A percentile compares a stretch with the other conserved stretches of the same genome.
These are phyloP conservation scores for Metschnikowia cubensis DNA, from an alignment of 805 yeast species.

Conservation along the genomic window DNA sequence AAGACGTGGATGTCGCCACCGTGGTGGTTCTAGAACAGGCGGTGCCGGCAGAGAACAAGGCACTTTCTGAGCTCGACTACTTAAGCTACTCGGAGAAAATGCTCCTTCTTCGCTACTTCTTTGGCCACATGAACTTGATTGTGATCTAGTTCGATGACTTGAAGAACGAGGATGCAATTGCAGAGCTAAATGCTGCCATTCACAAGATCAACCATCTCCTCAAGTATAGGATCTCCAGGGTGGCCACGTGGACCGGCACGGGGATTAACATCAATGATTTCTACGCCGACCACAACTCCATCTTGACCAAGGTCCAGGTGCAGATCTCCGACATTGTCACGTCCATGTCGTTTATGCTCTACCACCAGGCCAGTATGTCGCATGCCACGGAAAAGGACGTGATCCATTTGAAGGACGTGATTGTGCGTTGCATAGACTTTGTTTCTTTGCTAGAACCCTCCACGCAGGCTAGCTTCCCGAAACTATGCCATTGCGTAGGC, in stretches of 20 bases:
- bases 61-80: constrained; percentile 19
- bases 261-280: constrained; percentile 19
- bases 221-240: constrained; percentile 31
- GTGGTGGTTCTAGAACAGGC: constrained; percentile 24
- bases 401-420: constrained; percentile 21
- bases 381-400: constrained; percentile 20
- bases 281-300: constrained; percentile 5
- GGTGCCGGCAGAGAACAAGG: neutral
- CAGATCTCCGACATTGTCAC: constrained; percentile 24
- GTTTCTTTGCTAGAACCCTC: constrained; percentile 23
- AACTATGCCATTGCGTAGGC: constrained; percentile 42
- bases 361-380: constrained; percentile 24
- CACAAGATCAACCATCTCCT: constrained; percentile 23
- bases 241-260: constrained; percentile 44
- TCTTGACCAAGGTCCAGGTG: constrained; percentile 6
- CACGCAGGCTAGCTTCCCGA: constrained; percentile 22
- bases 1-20: constrained; percentile 31
- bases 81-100: constrained; percentile 26
- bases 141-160: constrained; percentile 17
- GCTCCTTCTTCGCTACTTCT: constrained; percentile 33
- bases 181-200: constrained; percentile 20
- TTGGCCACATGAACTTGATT: constrained; percentile 35
- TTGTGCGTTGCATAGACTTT: constrained; percentile 31
- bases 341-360: constrained; percentile 35
- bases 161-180: constrained; percentile 8